phyloP scores from a whole-genome alignment of 129 eudicot genomes.

The Centrapalus pauciflorus region DNA sequence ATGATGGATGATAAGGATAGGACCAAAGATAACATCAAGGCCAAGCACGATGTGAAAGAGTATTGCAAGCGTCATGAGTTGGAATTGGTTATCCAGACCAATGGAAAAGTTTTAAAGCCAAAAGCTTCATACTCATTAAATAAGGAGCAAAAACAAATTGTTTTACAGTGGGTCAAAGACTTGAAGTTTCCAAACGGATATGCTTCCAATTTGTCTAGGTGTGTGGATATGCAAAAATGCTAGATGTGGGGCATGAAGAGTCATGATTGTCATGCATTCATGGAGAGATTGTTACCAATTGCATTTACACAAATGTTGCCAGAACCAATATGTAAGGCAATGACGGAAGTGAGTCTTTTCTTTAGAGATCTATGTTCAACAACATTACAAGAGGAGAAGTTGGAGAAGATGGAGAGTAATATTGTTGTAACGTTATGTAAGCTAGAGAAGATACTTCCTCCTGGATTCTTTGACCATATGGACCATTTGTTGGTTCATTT shows the following conservation, averaged over 20 bases:
- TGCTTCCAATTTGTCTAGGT: no score
- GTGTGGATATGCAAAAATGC: not conserved
- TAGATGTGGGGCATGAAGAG: not conserved
- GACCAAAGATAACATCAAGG: constrained; percentile 17
- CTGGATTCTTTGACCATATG: constrained; percentile 13
- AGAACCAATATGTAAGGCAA: not conserved
- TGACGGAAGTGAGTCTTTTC: not conserved
- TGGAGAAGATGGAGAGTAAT: not conserved
- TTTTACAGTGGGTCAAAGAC: not conserved
- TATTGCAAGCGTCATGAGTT: constrained; percentile 1
- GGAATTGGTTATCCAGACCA: not conserved
- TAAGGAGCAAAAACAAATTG: not conserved
- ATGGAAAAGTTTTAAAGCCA: not conserved
- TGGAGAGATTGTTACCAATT: not conserved
- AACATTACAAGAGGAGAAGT: not conserved
- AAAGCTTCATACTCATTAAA: not conserved
- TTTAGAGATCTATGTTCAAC: not conserved
- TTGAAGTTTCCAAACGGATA: no score
- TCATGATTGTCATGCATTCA: not conserved
- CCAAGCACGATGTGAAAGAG: not conserved
- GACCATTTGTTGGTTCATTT: constrained; percentile 9
- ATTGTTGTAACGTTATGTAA: constrained; percentile 1
- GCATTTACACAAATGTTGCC: not conserved
- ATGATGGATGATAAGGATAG: constrained; percentile 16
- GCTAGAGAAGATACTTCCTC: constrained; percentile 13